These are phyloP conservation scores for Suhomyces canberraensis DNA, from an alignment of 805 yeast species.

Conservation along the genomic window DNA sequence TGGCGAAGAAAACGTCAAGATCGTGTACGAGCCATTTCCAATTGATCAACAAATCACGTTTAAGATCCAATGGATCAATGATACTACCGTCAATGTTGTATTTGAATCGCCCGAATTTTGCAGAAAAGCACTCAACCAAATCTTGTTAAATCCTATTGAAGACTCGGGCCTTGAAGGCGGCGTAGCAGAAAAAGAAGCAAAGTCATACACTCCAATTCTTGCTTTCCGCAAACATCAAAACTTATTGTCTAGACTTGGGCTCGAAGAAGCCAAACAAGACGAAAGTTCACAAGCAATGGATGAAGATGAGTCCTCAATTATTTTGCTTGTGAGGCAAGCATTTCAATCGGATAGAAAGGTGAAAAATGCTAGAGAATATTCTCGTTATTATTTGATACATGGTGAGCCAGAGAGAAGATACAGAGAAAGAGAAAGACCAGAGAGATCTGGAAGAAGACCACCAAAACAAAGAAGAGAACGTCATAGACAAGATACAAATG, in stretches of 20 bases:
- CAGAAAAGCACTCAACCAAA: constrained; percentile 30
- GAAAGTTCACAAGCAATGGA: constrained; percentile 25
- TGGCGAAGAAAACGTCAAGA: constrained; percentile 10
- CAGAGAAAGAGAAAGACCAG: constrained; percentile 8
- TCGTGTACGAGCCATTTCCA: constrained; percentile 22
- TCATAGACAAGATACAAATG: constrained; percentile 2
- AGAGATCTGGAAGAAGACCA: constrained; percentile 7
- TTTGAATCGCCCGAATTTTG: constrained; percentile 46
- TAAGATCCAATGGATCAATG: constrained; percentile 65
- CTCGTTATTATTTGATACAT: constrained; percentile 63
- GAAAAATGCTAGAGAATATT: constrained; percentile 52
- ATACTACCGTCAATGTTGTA: constrained; percentile 52
- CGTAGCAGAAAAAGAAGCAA: constrained; percentile 39
- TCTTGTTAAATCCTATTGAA: constrained; percentile 11
- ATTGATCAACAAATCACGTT: constrained; percentile 33
- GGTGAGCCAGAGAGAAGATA: constrained; percentile 60
- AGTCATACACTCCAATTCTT: constrained; percentile 37
- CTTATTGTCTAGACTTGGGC: constrained; percentile 28
- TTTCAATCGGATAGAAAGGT: constrained; percentile 54
- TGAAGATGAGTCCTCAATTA: constrained; percentile 36
- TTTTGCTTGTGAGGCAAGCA: constrained; percentile 48
- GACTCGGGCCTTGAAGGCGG: neutral
- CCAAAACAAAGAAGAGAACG: constrained; percentile 1
- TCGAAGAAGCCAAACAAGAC: constrained; percentile 10
- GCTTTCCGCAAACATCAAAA: constrained; percentile 30